Evolutionary conservation across 2,329 filamentous ascomycete genomes (phyloP).

Genomic region (Neofusicoccum cordaticola): DNA sequence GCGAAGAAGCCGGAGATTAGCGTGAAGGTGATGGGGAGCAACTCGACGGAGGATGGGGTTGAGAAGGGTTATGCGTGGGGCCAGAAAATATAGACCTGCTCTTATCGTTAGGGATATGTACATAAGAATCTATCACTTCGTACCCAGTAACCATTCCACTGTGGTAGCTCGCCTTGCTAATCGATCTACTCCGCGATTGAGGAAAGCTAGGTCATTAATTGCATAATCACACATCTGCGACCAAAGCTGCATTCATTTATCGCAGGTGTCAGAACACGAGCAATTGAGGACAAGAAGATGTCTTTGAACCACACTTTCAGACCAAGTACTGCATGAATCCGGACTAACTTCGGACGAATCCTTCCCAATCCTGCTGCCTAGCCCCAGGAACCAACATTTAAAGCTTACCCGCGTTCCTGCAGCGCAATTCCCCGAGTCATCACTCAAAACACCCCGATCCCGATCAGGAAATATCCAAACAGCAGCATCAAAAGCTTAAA

Average conservation of each 20-base stretch:
- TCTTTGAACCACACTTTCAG: too few relatives aligned
- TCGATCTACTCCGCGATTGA: too few relatives aligned
- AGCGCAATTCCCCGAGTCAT: neutral
- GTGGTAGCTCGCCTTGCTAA: too few relatives aligned
- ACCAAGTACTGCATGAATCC: neutral
- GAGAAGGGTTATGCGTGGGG: constrained; percentile 3
- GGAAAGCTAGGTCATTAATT: too few relatives aligned
- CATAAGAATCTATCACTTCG: too few relatives aligned
- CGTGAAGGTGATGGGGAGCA: neutral
- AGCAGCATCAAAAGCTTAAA: neutral
- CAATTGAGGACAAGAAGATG: too few relatives aligned
- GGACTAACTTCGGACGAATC: neutral
- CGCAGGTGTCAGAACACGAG: too few relatives aligned
- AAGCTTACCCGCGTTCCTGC: neutral
- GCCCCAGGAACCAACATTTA: neutral
- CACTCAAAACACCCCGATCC: neutral
- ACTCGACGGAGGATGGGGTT: constrained; percentile 21
- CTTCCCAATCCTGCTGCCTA: neutral
- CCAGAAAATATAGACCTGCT: neutral
- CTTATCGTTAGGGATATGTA: too few relatives aligned
- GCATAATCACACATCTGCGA: too few relatives aligned
- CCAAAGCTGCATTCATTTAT: too few relatives aligned
- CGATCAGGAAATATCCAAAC: neutral
- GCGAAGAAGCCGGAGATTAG: neutral
- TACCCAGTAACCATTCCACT: too few relatives aligned